Conservation (phyloP, 176 grass and related monocot species). For the Carex kokanica region DNA sequence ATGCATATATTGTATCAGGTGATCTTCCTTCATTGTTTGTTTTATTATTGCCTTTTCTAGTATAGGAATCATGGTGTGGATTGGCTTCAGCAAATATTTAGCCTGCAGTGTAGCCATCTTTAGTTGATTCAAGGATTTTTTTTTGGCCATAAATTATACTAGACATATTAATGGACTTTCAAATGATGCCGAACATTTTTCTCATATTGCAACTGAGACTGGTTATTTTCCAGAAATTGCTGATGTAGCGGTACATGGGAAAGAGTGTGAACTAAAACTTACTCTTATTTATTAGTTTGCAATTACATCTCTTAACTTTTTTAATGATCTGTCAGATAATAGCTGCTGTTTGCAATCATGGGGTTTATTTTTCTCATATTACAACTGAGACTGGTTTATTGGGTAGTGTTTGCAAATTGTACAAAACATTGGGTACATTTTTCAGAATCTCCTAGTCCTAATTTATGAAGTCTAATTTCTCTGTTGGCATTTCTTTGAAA, state of each 20-base stretch:
- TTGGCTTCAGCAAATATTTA: not conserved
- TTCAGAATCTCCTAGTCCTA: not conserved
- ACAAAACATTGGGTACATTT: not conserved
- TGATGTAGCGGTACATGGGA: not conserved
- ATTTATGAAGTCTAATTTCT: not conserved
- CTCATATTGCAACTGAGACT: not conserved
- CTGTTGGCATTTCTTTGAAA: not conserved
- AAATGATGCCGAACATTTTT: not conserved
- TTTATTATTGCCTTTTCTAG: not conserved
- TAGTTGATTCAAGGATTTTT: not conserved
- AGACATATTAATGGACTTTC: not conserved
- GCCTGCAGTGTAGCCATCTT: not conserved
- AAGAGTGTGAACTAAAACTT: not conserved
- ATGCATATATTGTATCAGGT: slow-evolving; percentile 91
- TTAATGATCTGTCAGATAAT: not conserved
- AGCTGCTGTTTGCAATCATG: not conserved
- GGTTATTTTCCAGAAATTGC: not conserved
- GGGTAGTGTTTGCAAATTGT: not conserved
- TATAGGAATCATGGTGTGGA: not conserved
- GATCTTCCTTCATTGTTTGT: not conserved
- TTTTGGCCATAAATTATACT: not conserved
- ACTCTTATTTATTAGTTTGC: not conserved
- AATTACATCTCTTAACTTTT: not conserved
- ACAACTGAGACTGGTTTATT: not conserved
- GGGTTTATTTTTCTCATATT: not conserved